phyloP scores from a whole-genome alignment of 768 basidiomycete genomes.

The Boletellus ananas region DNA sequence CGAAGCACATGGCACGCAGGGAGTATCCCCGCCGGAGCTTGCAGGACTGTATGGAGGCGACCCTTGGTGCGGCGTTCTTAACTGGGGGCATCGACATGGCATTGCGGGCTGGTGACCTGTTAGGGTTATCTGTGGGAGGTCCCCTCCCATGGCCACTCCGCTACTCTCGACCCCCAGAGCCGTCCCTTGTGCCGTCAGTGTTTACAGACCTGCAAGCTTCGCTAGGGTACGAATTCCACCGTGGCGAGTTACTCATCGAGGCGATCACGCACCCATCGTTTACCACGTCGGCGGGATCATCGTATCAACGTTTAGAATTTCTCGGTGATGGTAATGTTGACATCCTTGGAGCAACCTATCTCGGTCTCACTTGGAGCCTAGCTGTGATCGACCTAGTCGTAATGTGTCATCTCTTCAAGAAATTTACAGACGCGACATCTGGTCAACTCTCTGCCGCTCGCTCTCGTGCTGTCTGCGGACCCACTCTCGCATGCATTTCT shows the following conservation, averaged over 20 bases:
- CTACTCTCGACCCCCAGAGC: conserved; percentile 36
- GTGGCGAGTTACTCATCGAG: conserved; percentile 61
- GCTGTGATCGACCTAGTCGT: conserved; percentile 72
- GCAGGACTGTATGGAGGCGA: conserved; percentile 87
- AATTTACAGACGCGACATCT: conserved; percentile 69
- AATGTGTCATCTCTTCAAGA: conserved; percentile 64
- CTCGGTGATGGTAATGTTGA: conserved; percentile 74
- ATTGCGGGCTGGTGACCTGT: conserved; percentile 55
- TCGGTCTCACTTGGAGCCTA: conserved; percentile 27
- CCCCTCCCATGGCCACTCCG: conserved; percentile 63
- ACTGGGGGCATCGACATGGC: conserved; percentile 71
- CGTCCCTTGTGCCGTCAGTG: conserved; percentile 40
- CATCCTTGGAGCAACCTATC: neutral
- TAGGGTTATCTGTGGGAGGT: conserved; percentile 76
- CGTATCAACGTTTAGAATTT: conserved; percentile 86
- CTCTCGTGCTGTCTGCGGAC: conserved; percentile 67
- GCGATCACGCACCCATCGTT: conserved; percentile 88
- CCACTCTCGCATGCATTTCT: conserved; percentile 66
- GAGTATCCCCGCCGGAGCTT: conserved; percentile 64
- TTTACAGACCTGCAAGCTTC: conserved; percentile 55
- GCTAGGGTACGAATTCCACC: conserved; percentile 69
- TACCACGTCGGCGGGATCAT: conserved; percentile 45
- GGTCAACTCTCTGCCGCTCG: conserved; percentile 72
- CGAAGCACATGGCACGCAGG: conserved; percentile 35
- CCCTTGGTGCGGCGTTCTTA: conserved; percentile 71